phyloP scores from a whole-genome alignment of 352 stramenopile genomes.

The Pythium plurisporium region DNA sequence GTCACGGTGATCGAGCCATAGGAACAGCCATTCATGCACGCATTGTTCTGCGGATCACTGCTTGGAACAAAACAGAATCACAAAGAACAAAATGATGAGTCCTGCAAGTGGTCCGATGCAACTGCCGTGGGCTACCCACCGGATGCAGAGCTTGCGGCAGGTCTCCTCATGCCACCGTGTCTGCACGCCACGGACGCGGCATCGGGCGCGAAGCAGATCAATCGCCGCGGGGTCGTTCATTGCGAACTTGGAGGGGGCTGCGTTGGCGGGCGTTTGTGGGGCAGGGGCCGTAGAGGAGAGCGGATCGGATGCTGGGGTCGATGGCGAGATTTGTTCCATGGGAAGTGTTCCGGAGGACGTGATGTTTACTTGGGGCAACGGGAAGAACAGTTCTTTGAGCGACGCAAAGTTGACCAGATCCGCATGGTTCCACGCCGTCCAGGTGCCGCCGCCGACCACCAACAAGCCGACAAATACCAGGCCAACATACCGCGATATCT shows the following conservation, averaged over 20 bases:
- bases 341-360: background rate
- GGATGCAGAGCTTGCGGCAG: constrained; percentile 54
- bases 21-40: constrained; percentile 74
- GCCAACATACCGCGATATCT: constrained; percentile 28
- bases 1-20: constrained; percentile 70
- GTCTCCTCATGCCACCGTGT: constrained; percentile 71
- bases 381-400: constrained; percentile 16
- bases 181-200: constrained; percentile 58
- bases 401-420: background rate
- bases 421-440: constrained; percentile 17
- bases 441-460: constrained; percentile 14
- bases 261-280: background rate
- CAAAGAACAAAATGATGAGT: too few species aligned
- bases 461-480: constrained; percentile 22
- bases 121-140: constrained; percentile 23
- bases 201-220: constrained; percentile 46
- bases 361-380: background rate
- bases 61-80: background rate
- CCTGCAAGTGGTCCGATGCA: too few species aligned
- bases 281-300: background rate
- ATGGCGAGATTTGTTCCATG: background rate
- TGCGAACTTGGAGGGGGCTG: background rate
- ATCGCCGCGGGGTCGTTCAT: constrained; percentile 23
- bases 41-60: constrained; percentile 53
- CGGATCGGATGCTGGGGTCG: background rate